A percentile compares a stretch with the other conserved stretches of the same genome.
Evolutionary conservation across 2,329 filamentous ascomycete genomes (phyloP).

Genomic region (Alternaria longipes): DNA sequence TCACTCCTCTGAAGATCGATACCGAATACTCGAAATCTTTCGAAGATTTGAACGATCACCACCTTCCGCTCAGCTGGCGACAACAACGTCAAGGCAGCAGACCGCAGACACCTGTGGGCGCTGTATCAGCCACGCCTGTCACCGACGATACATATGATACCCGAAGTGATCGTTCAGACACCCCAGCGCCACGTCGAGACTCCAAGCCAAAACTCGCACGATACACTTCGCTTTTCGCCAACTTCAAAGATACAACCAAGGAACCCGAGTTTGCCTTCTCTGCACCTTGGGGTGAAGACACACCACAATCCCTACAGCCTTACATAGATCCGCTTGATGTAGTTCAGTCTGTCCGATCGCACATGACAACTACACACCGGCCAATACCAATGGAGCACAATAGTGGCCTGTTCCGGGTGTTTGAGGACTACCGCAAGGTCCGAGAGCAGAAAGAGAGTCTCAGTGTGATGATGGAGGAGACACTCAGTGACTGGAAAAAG

Average conservation of each 20-base stretch:
- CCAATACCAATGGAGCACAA: constrained; percentile 46
- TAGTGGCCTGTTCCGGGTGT: constrained; percentile 53
- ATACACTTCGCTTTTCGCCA: constrained; percentile 50
- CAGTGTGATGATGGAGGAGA: constrained; percentile 38
- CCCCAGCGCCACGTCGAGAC: constrained; percentile 41
- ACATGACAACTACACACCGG: constrained; percentile 33
- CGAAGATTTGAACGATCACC: constrained; percentile 29
- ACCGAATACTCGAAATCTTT: constrained; percentile 10
- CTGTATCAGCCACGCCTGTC: constrained; percentile 23
- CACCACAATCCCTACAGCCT: constrained; percentile 20
- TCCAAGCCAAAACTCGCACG: constrained; percentile 53
- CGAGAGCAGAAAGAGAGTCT: constrained; percentile 47
- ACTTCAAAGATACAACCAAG: constrained; percentile 32
- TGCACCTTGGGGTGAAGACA: constrained; percentile 40
- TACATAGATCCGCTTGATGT: constrained; percentile 37
- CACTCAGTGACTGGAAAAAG: constrained; percentile 34
- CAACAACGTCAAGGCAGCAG: constrained; percentile 35
- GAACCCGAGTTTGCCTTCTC: constrained; percentile 37
- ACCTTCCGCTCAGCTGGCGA: constrained; percentile 32
- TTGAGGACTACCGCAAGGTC: constrained; percentile 53
- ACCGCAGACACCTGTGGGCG: constrained; percentile 31
- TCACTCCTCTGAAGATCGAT: constrained; percentile 14
- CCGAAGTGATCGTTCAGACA: constrained; percentile 42
- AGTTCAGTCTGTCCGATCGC: constrained; percentile 39
- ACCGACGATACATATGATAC: constrained; percentile 38